Conservation (phyloP, 2,329 filamentous ascomycete genomes). For the Cladosporium sphaerospermum region DNA sequence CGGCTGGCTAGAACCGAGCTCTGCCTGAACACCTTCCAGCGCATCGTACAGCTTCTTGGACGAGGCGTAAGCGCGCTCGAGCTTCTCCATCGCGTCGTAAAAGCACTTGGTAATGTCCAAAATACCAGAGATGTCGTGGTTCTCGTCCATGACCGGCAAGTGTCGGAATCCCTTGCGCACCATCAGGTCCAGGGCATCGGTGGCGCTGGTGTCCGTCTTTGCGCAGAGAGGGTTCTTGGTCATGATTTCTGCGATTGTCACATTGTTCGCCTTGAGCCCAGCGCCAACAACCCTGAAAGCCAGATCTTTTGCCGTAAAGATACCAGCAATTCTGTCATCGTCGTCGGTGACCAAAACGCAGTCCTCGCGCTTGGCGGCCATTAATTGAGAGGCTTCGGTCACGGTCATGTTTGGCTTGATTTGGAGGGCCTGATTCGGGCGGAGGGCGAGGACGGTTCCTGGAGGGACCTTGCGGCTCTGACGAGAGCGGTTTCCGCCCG, state of each 20-base stretch:
- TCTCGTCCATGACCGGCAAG: slow-evolving; percentile 98
- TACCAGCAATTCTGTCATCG: slow-evolving; percentile 94
- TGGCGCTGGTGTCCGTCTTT: slow-evolving; percentile 94
- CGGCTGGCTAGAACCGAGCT: slow-evolving; percentile 89
- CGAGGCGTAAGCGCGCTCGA: slow-evolving; percentile 94
- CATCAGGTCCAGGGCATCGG: slow-evolving; percentile 95
- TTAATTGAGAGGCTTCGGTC: slow-evolving; percentile 92
- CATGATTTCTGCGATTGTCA: slow-evolving; percentile 98
- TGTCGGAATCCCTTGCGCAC: slow-evolving; percentile 97
- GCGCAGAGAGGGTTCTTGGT: slow-evolving; percentile 98
- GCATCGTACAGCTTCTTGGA: slow-evolving; percentile 98
- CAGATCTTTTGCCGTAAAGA: slow-evolving; percentile 97
- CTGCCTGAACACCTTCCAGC: slow-evolving; percentile 93
- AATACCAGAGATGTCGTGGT: slow-evolving; percentile 97
- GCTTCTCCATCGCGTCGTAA: slow-evolving; percentile 99
- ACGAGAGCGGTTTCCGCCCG: slow-evolving; percentile 68
- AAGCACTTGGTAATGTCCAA: slow-evolving; percentile 99
- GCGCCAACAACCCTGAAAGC: slow-evolving; percentile 93
- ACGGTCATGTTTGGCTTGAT: slow-evolving; percentile 95
- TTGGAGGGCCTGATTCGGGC: slow-evolving; percentile 91
- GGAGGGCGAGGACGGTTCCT: slow-evolving; percentile 89
- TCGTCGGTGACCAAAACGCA: slow-evolving; percentile 97
- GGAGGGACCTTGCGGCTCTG: slow-evolving; percentile 90
- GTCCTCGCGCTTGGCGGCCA: slow-evolving; percentile 98
- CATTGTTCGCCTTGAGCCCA: slow-evolving; percentile 78